Base-by-base conservation (phyloP, 1,284 basidiomycete genomes). In the Mycena sp. region DNA sequence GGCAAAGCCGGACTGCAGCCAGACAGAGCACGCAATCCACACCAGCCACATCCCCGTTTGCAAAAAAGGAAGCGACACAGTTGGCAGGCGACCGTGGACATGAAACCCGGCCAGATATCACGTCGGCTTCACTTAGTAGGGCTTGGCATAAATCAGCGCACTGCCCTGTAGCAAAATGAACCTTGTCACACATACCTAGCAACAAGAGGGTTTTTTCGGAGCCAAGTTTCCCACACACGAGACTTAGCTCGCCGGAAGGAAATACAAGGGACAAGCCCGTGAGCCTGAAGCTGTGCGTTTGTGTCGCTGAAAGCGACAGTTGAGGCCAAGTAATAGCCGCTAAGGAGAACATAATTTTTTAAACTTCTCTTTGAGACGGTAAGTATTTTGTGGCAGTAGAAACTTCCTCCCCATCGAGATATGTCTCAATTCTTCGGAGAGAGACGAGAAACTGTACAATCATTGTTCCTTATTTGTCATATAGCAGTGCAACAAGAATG, bases 51-150 rank as follows among this genome's bases (percentile, higher is more conserved):
- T 94, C 74, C 95, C 94, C 96, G 25, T 91, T 84, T n/a, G 88
- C 85, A 7, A 76, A 74, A 26, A 81, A 0, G 81, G 70, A 2
- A 73, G 65, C 51, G 73, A 78, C 2, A 76, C 76, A 67, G 87
- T 96, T 88, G 0, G 94, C 91, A 1, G 91, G 88, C 0, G 94
- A 94, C 19, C 94, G 85, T 1, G 95, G 95, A 70, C 92, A 94
- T 6, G 88, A 65, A 19, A 95, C 74, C 69, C 92, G 89, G 0
- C 93, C 95, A n/a, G 90, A 81, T 6, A 97, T 78, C 19, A 96
- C 69, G 75, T 98, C 94, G 1, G 93, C 92, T 79, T 98, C 95
- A n/a, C 96, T 95, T 6, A 98, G 84, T n/a, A 97, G 84, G 7
- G 92, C 93, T 84, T 73, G 44, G 70, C 45, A 32, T 14, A 16